Evolutionary conservation across 208 protist genomes (phyloP).

Genomic region (Leishmania amazonensis): DNA sequence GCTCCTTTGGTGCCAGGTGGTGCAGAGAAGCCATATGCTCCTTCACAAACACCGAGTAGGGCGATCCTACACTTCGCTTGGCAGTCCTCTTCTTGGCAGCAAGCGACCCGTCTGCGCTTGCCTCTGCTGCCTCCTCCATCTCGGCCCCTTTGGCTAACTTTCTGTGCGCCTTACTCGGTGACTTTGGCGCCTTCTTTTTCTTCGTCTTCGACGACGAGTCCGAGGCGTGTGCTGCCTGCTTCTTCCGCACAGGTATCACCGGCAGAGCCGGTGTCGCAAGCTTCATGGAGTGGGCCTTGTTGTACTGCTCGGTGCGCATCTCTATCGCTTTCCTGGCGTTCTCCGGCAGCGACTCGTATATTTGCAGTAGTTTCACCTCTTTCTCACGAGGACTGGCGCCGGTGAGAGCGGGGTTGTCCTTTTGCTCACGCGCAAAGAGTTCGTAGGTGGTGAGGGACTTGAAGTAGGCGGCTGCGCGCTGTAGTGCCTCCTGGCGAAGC

Average conservation of each 20-base stretch:
- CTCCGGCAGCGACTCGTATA: constrained; percentile 72
- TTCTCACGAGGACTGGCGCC: constrained; percentile 47
- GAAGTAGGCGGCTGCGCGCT: constrained; percentile 18
- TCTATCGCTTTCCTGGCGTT: constrained; percentile 55
- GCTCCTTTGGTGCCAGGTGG: constrained; percentile 46
- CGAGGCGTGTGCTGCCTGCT: constrained; percentile 3
- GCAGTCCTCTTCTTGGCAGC: neutral
- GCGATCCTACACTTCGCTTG: constrained; percentile 17
- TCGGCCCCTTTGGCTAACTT: neutral
- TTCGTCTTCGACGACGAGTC: neutral
- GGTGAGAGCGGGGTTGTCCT: constrained; percentile 55
- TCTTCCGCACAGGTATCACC: constrained; percentile 18
- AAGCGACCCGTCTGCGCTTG: neutral
- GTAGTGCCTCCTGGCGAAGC: constrained; percentile 18
- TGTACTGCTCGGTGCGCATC: constrained; percentile 26
- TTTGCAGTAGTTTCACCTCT: constrained; percentile 57
- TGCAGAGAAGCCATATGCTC: constrained; percentile 63
- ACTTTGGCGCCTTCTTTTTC: constrained; percentile 6
- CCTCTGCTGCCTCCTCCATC: neutral
- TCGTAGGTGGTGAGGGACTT: constrained; percentile 51
- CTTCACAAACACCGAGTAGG: constrained; percentile 69
- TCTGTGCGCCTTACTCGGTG: neutral
- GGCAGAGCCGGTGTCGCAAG: constrained; percentile 5
- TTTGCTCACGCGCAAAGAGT: constrained; percentile 65
- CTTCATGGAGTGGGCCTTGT: constrained; percentile 14